phyloP scores from a whole-genome alignment of 2,329 filamentous ascomycete genomes.

The Cryphonectria parasitica region DNA sequence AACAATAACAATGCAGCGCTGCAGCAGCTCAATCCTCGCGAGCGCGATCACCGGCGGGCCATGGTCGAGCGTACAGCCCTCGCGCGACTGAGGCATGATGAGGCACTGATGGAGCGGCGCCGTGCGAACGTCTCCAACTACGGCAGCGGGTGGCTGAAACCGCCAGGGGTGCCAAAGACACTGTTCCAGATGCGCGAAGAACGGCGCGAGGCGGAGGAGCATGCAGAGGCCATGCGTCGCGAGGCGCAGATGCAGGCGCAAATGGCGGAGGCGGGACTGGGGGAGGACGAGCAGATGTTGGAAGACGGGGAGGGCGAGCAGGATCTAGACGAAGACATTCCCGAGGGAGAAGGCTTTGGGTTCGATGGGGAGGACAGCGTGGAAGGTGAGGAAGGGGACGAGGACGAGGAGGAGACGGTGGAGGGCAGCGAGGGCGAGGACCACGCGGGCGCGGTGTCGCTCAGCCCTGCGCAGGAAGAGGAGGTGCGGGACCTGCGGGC shows the following conservation, averaged over 20 bases:
- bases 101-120: slow-evolving; percentile 74
- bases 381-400: slow-evolving; percentile 46
- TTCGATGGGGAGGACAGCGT: slow-evolving; percentile 51
- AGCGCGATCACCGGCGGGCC: slow-evolving; percentile 42
- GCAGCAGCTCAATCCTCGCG: slow-evolving; percentile 35
- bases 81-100: slow-evolving; percentile 73
- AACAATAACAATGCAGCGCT: slow-evolving; percentile 19
- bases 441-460: slow-evolving; percentile 37
- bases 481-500: slow-evolving; percentile 58
- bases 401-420: slow-evolving; percentile 47
- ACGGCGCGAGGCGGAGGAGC: slow-evolving; percentile 84
- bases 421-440: slow-evolving; percentile 43
- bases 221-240: slow-evolving; percentile 72
- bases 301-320: slow-evolving; percentile 49
- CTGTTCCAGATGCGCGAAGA: slow-evolving; percentile 90
- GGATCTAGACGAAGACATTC: slow-evolving; percentile 76
- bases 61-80: slow-evolving; percentile 63
- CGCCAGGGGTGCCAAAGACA: slow-evolving; percentile 86
- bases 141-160: slow-evolving; percentile 87
- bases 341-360: slow-evolving; percentile 65
- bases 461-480: slow-evolving; percentile 42
- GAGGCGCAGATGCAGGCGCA: slow-evolving; percentile 74
- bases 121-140: slow-evolving; percentile 84
- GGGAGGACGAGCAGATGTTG: slow-evolving; percentile 44
- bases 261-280: slow-evolving; percentile 69